Percentiles rank a stretch among this genome's conserved stretches.
These are phyloP conservation scores for Carex kokanica DNA, from an alignment of 176 grass and related monocot genomes.

Conservation along the genomic window DNA sequence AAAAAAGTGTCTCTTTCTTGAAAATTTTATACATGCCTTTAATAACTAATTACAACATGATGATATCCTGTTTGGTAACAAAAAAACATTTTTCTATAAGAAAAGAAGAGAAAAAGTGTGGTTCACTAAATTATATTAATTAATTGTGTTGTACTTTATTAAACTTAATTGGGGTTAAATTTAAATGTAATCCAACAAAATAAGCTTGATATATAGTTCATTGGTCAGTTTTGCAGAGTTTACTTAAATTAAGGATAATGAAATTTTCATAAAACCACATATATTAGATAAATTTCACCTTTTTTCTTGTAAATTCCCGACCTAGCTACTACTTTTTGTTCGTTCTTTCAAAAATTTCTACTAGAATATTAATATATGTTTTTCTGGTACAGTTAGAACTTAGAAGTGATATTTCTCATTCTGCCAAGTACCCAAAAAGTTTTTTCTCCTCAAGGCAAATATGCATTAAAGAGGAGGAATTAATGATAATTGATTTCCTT, in stretches of 20 bases:
- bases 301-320: too few species aligned
- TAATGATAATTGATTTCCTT: background rate
- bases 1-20: background rate
- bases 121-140: background rate
- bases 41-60: background rate
- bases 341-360: too few species aligned
- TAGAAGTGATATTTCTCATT: background rate
- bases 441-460: background rate
- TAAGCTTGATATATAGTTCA: background rate
- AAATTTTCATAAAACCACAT: background rate
- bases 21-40: background rate
- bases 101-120: background rate
- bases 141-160: background rate
- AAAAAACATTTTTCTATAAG: background rate
- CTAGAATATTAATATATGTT: background rate
- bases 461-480: background rate
- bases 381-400: background rate
- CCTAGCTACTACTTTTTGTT: too few species aligned
- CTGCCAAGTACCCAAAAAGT: background rate
- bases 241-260: background rate
- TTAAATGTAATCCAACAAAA: background rate
- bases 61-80: background rate
- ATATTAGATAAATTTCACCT: too few species aligned
- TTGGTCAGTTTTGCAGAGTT: background rate
- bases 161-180: background rate